Evolutionary conservation across 768 basidiomycete genomes (phyloP).

Genomic region (Hysterangium stoloniferum): DNA sequence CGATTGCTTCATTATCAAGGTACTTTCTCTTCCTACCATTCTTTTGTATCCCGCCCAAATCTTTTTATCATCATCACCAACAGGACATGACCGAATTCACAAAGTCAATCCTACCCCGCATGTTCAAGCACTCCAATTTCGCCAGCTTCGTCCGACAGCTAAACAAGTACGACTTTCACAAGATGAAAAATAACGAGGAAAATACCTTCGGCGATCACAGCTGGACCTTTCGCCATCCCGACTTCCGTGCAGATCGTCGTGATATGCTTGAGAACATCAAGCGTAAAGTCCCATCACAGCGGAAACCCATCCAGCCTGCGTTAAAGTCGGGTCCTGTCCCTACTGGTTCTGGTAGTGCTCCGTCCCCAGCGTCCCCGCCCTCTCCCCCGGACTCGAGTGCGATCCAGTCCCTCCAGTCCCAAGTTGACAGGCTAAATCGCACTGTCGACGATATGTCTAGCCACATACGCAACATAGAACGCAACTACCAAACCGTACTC

Average conservation of each 20-base stretch:
- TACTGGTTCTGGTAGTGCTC: neutral
- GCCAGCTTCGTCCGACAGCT: slow-evolving; percentile 87
- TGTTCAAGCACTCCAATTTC: slow-evolving; percentile 96
- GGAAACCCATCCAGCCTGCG: slow-evolving; percentile 15
- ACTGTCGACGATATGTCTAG: slow-evolving; percentile 44
- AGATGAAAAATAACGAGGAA: slow-evolving; percentile 41
- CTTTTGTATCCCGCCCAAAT: neutral
- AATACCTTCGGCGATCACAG: slow-evolving; percentile 23
- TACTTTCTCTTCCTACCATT: slow-evolving; percentile 17
- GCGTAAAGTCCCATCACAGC: slow-evolving; percentile 25
- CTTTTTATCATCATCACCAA: neutral
- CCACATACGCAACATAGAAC: slow-evolving; percentile 51
- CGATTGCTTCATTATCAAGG: slow-evolving; percentile 87
- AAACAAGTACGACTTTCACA: slow-evolving; percentile 97
- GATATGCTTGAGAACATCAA: slow-evolving; percentile 52
- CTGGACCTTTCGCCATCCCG: slow-evolving; percentile 32
- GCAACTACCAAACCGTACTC: slow-evolving; percentile 60
- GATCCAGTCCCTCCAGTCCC: slow-evolving; percentile 31
- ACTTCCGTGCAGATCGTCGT: slow-evolving; percentile 47
- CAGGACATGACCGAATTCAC: slow-evolving; percentile 96
- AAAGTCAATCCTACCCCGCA: slow-evolving; percentile 79
- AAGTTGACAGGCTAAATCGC: slow-evolving; percentile 40
- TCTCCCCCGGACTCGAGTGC: slow-evolving; percentile 20
- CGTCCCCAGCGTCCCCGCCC: slow-evolving; percentile 22
- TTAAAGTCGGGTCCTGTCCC: neutral